A percentile compares a stretch with the other conserved stretches of the same genome.
Evolutionary conservation across 2,329 filamentous ascomycete genomes (phyloP).

Genomic region (Hypoxylon sp.): DNA sequence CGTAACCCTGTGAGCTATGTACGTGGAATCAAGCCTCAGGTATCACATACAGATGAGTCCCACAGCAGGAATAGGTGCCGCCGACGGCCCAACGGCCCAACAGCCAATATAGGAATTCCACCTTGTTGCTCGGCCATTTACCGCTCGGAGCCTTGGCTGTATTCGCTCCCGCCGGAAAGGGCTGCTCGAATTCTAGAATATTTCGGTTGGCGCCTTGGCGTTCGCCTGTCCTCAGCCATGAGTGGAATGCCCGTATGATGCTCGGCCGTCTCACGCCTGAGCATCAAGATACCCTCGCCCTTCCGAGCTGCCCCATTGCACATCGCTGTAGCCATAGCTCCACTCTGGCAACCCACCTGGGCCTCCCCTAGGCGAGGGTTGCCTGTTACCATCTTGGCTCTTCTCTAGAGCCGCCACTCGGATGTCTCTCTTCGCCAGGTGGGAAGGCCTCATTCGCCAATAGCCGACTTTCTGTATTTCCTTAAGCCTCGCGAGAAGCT

Average conservation of each 20-base stretch:
- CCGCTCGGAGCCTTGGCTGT: constrained; percentile 28
- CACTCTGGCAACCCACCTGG: constrained; percentile 28
- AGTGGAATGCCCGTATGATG: constrained; percentile 25
- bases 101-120: constrained; percentile 5
- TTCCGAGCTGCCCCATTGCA: constrained; percentile 7
- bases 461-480: constrained; percentile 26
- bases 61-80: constrained; percentile 19
- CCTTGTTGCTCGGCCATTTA: constrained; percentile 20
- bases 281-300: constrained; percentile 5
- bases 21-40: constrained; percentile 8
- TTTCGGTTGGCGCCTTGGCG: constrained; percentile 33
- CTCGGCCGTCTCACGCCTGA: constrained; percentile 27
- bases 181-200: constrained; percentile 29
- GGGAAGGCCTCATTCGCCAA: constrained; percentile 28
- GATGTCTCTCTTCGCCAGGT: constrained; percentile 33
- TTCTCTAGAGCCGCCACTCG: constrained; percentile 27
- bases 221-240: constrained; percentile 24
- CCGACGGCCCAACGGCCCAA: not conserved
- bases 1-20: no score
- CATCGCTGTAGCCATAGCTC: constrained; percentile 31
- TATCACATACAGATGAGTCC: constrained; percentile 26
- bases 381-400: constrained; percentile 29
- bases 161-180: no score
- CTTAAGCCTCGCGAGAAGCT: constrained; percentile 22
- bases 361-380: constrained; percentile 36